Evolutionary conservation across 148 eudicot genomes (phyloP), one percentile per base, ranked within the genome.

Genomic region (Chenopodium suecicum): DNA sequence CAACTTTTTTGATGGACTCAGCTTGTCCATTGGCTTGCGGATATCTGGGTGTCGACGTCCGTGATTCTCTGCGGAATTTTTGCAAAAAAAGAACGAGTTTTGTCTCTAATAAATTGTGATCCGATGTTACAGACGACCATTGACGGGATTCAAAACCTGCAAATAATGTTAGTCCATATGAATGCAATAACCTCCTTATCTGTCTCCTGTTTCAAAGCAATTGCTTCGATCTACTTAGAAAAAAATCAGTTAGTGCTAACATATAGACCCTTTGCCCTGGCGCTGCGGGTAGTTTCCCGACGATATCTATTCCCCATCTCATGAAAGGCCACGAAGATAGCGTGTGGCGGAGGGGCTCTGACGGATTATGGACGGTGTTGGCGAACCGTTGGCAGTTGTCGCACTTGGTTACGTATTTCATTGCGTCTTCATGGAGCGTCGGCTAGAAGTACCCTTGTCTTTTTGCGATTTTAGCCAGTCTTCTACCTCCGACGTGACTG

Each of bases 191-290:
- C 69, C 25, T 76, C 67, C 29, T 1, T 58, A 9, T 76, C 52
- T 0, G 27, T 60, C 2, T 60, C 79, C 2, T 58, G 67, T 1
- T 4, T 9, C 19, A 8, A 54, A 0, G 78, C 78, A 2, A 56
- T 25, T 25, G 47, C 78, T 11, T 73, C 76, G 13, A 73, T 73
- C 78, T 68, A 76, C 4, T 58, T 76, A 5, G 78, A 58, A 9
- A 76, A 58, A 32, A 76, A 32, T 76, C 78, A 0, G 78, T 58
- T n/a, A 58, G 14, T 13, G 78, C 78, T 13, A 29, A 11, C 67
- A 76, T 56, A n/a, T 11, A 76, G n/a, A 76, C 78, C 1, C 4
- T 29, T 19, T 76, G 79, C 0, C 79, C 79, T 3, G 69, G n/a
- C 0, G 50, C 79, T 0, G 11, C 1, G 2, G 79, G 79, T 16